A percentile compares a stretch with the other conserved stretches of the same genome.
Conservation (phyloP, 2,329 filamentous ascomycete genomes). For the Aspergillaceae sp. region DNA sequence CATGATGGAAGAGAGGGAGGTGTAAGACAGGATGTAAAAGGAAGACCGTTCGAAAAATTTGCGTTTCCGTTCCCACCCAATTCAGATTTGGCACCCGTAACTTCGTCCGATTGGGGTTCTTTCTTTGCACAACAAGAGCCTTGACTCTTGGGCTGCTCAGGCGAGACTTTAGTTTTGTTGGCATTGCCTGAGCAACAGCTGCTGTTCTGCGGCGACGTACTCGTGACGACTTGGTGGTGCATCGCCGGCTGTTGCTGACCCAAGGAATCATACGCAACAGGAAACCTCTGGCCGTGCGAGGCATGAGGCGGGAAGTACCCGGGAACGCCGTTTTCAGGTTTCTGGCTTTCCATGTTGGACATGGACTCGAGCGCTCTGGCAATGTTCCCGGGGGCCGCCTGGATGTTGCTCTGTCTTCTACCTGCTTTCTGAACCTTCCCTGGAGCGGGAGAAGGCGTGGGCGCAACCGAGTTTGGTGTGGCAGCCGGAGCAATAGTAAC, state of each 20-base stretch:
- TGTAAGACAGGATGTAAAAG: slow-evolving; percentile 9
- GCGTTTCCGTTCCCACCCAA: slow-evolving; percentile 1
- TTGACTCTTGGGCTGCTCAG: slow-evolving; percentile 6
- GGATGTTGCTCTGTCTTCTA: slow-evolving; percentile 25
- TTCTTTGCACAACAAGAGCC: slow-evolving; percentile 24
- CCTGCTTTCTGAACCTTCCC: slow-evolving; percentile 29
- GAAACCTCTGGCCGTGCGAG: slow-evolving; percentile 1
- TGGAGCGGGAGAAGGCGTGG: slow-evolving; percentile 17
- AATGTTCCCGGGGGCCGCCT: slow-evolving; percentile 26
- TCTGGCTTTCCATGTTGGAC: slow-evolving; percentile 15
- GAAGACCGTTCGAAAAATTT: slow-evolving; percentile 5
- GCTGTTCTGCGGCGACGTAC: slow-evolving; percentile 1
- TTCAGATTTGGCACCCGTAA: not conserved
- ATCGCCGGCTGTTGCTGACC: not conserved
- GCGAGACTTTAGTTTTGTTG: not conserved
- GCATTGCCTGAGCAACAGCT: slow-evolving; percentile 19
- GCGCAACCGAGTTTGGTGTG: slow-evolving; percentile 8
- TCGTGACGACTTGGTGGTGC: not conserved
- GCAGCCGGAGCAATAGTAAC: not conserved
- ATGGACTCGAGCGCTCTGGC: slow-evolving; percentile 25
- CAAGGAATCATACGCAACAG: not conserved
- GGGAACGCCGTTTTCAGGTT: slow-evolving; percentile 11
- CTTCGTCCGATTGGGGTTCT: slow-evolving; percentile 1
- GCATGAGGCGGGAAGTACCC: slow-evolving; percentile 7
- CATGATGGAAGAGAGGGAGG: slow-evolving; percentile 12